These are phyloP conservation scores for Nitzschia palea DNA, from an alignment of 108 stramenopile genomes.

Conservation along the genomic window DNA sequence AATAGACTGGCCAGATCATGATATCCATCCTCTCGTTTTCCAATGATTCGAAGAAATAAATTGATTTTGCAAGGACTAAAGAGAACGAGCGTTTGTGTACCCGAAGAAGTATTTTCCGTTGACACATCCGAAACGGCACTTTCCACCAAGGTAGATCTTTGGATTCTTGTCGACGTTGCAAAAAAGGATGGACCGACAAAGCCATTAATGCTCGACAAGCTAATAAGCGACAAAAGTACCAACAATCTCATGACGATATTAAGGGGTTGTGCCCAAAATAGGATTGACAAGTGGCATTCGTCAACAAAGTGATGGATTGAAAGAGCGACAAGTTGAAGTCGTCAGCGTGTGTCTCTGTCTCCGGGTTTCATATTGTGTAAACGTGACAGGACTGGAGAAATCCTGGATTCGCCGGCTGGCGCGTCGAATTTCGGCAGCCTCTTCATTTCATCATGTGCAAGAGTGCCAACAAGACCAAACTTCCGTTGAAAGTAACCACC, in stretches of 20 bases:
- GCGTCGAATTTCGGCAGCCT: too few relatives aligned
- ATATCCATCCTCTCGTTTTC: slow-evolving; percentile 88
- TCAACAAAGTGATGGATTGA: too few relatives aligned
- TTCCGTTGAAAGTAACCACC: too few relatives aligned
- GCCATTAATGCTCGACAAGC: background rate
- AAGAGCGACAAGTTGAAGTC: too few relatives aligned
- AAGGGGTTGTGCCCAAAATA: too few relatives aligned
- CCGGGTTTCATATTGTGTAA: too few relatives aligned
- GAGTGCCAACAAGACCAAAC: too few relatives aligned
- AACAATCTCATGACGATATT: background rate
- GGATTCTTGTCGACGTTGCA: background rate
- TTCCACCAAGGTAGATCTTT: background rate
- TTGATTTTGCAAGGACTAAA: slow-evolving; percentile 97
- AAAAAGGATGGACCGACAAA: background rate
- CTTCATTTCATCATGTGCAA: too few relatives aligned
- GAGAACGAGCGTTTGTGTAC: slow-evolving; percentile 40
- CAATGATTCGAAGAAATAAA: slow-evolving; percentile 94
- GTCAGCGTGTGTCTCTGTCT: too few relatives aligned
- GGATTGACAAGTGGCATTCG: too few relatives aligned
- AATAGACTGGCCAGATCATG: slow-evolving; percentile 96
- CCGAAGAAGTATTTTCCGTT: background rate
- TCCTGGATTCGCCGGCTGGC: too few relatives aligned
- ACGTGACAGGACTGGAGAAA: too few relatives aligned
- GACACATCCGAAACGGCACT: background rate
- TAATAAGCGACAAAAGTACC: background rate